Conservation (phyloP, 2,329 filamentous ascomycete genomes). For the Apiospora hydei region DNA sequence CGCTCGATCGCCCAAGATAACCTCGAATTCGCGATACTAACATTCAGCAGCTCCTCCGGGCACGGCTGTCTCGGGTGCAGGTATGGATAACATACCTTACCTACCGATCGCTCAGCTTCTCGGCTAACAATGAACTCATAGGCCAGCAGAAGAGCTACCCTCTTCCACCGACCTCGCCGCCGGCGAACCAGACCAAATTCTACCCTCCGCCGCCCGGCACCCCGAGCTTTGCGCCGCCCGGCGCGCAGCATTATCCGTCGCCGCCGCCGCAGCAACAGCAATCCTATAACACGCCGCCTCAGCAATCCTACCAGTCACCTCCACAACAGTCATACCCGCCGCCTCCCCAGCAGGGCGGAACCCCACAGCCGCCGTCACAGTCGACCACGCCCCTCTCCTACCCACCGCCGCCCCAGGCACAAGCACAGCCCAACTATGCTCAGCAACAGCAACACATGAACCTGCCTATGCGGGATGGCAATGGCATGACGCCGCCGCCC, state of each 20-base stretch:
- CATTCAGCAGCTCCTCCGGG: constrained; percentile 49
- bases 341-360: constrained; percentile 40
- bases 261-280: constrained; percentile 36
- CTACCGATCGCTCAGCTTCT: constrained; percentile 34
- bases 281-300: constrained; percentile 40
- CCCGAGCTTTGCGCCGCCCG: constrained; percentile 41
- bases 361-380: constrained; percentile 36
- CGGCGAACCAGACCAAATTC: constrained; percentile 54
- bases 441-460: background rate
- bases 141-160: constrained; percentile 51
- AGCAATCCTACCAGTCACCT: constrained; percentile 39
- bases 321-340: constrained; percentile 40
- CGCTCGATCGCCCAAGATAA: constrained; percentile 20
- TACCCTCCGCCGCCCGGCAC: constrained; percentile 52
- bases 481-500: constrained; percentile 38
- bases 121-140: constrained; percentile 30
- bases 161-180: constrained; percentile 55
- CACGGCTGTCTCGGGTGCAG: constrained; percentile 42
- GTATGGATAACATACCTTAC: constrained; percentile 7
- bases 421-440: constrained; percentile 17
- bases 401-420: constrained; percentile 46
- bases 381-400: constrained; percentile 41
- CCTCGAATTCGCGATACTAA: constrained; percentile 28
- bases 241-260: constrained; percentile 43
- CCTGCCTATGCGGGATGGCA: constrained; percentile 47